Percentiles rank a stretch among this genome's conserved stretches.
Conservation (phyloP, 257 asterid species). For the Nicotiana paniculata region DNA sequence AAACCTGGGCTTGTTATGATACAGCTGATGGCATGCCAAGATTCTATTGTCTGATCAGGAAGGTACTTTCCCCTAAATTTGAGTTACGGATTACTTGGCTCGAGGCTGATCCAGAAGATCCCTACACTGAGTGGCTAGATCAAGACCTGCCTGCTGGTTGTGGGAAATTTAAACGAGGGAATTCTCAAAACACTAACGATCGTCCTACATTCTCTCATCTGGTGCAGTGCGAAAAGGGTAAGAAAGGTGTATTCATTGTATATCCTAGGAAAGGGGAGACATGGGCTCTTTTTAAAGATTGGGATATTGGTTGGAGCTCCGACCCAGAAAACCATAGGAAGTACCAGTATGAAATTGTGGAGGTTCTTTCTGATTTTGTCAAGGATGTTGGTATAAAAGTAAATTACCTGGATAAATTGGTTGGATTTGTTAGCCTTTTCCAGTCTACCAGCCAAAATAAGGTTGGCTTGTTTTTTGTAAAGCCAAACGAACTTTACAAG, state of each 20-base stretch:
- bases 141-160: slow-evolving; percentile 56
- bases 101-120: slow-evolving; percentile 48
- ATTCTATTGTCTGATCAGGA: slow-evolving; percentile 56
- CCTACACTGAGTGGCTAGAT: slow-evolving; percentile 30
- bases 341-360: slow-evolving; percentile 58
- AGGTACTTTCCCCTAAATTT: slow-evolving; percentile 35
- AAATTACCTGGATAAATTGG: slow-evolving; percentile 46
- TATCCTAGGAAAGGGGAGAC: slow-evolving; percentile 63
- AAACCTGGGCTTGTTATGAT: slow-evolving; percentile 81
- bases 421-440: slow-evolving; percentile 61
- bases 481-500: slow-evolving; percentile 33
- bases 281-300: slow-evolving; percentile 74
- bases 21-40: slow-evolving; percentile 73
- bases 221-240: slow-evolving; percentile 35
- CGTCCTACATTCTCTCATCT: slow-evolving; percentile 45
- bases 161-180: slow-evolving; percentile 50
- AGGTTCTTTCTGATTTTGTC: slow-evolving; percentile 50
- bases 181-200: slow-evolving; percentile 4
- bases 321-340: slow-evolving; percentile 25
- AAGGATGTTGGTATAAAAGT: slow-evolving; percentile 45
- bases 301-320: slow-evolving; percentile 59
- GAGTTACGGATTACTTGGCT: slow-evolving; percentile 53
- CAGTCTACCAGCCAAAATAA: slow-evolving; percentile 25
- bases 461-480: slow-evolving; percentile 21
- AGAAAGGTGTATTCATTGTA: slow-evolving; percentile 31